These are phyloP conservation scores for Auxenochlorella pyrenoidosa DNA, from an alignment of 139 green algal species.

Conservation along the genomic window DNA sequence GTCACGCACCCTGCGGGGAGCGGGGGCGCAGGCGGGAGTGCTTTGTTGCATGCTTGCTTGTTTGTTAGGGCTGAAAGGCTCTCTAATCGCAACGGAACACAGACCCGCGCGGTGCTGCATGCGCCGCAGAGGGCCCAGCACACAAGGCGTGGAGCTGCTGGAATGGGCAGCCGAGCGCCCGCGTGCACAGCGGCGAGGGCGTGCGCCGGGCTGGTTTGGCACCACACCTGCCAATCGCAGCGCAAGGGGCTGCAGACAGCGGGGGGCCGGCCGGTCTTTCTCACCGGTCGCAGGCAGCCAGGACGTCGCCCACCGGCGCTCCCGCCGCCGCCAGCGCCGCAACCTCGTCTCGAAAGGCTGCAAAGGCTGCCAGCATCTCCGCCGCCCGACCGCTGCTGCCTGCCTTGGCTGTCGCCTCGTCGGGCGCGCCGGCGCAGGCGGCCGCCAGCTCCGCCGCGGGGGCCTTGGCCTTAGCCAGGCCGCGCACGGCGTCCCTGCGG, in stretches of 20 bases:
- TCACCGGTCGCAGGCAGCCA: constrained; percentile 76
- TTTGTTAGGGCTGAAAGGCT: too few relatives aligned
- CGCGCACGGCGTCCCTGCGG: constrained; percentile 37
- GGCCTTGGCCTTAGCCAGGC: constrained; percentile 54
- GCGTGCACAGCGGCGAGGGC: too few relatives aligned
- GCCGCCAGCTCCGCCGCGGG: constrained; percentile 11
- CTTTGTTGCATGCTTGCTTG: too few relatives aligned
- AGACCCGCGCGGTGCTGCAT: too few relatives aligned
- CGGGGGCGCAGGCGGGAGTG: too few relatives aligned
- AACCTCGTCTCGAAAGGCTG: constrained; percentile 15
- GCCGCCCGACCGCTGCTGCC: constrained; percentile 24
- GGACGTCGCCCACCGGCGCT: constrained; percentile 54
- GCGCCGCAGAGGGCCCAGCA: too few relatives aligned
- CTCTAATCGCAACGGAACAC: too few relatives aligned
- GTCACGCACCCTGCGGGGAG: constrained; percentile 79
- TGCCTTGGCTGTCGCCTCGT: constrained; percentile 2
- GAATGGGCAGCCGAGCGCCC: too few relatives aligned
- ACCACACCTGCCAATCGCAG: too few relatives aligned
- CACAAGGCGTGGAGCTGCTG: too few relatives aligned
- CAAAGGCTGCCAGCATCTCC: constrained; percentile 76
- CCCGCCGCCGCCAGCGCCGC: constrained; percentile 12
- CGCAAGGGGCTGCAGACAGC: too few relatives aligned
- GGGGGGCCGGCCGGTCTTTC: background rate
- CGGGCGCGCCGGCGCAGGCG: constrained; percentile 8
- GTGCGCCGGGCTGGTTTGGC: too few relatives aligned